Base-by-base conservation (phyloP, 164 flowering plant genomes). In the Stephania japonica region DNA sequence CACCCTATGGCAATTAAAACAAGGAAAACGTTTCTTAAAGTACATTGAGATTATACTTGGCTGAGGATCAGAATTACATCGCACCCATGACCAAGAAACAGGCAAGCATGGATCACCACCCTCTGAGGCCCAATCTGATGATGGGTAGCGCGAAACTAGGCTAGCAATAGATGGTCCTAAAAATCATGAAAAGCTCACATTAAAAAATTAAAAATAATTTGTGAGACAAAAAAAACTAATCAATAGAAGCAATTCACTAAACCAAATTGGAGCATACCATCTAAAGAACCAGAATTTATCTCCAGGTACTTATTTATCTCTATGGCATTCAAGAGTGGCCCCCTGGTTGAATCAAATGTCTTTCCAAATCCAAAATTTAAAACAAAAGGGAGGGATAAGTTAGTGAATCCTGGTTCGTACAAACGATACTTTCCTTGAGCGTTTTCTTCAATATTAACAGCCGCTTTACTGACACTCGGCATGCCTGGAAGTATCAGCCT, bases 101-200 rank as follows among this genome's bases (percentile, higher is more conserved):
- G 98, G 99, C 61, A 88, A 73, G 78, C 99, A 96, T 38, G 97
- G 98, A 73, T 96, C 98, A 70, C 97, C 98, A 67, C 99, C 99
- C 82, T 95, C 99, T 75, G 81, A 82, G 61, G 92, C 93, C 99
- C 98, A 96, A 65, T 84, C 87, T 27, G 84, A 83, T 72, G 84
- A 77, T 27, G 87, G 75, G 83, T 85, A 91, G 50, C 62, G 79
- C 72, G 92, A 82, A 73, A 81, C 71, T 68, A 90, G 74, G 75
- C 79, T 67, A 61, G 87, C 76, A 76, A 90, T 76, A 78, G 76
- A 71, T 12, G 72, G 71, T 67, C 82, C 99, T 96, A 90, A 78
- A 89, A 72, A 25, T 77, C 80, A 78, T 18, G 70, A 47, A 77
- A 75, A 75, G 25, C 14, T 49, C 62, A 25, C 16, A 75, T 80